Evolutionary conservation across 306 rosid species (phyloP).

Genomic region (Cucurbita argyrosperma): DNA sequence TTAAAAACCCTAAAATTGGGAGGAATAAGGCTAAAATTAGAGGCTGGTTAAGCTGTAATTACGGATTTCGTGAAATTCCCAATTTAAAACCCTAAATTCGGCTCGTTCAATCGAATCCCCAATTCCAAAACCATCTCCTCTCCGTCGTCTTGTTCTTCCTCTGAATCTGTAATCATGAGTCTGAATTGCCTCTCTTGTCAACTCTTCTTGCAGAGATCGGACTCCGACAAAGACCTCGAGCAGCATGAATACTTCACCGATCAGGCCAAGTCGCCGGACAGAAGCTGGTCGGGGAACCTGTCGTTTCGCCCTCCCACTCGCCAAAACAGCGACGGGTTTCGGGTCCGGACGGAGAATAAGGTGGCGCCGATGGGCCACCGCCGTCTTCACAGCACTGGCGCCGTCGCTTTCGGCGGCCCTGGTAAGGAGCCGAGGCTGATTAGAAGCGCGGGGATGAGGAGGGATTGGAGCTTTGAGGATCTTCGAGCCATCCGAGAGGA

Average conservation of each 20-base stretch:
- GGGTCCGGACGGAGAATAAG: slow-evolving; percentile 1
- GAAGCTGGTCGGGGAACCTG: slow-evolving; percentile 51
- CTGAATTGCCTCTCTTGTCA: slow-evolving; percentile 1
- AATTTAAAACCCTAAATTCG: background rate
- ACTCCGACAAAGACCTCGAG: slow-evolving; percentile 13
- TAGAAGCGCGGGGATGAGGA: slow-evolving; percentile 70
- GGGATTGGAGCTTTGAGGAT: slow-evolving; percentile 86
- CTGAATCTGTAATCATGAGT: background rate
- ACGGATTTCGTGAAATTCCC: background rate
- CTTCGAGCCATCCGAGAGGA: slow-evolving; percentile 9
- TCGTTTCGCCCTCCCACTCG: background rate
- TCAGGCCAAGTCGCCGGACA: background rate
- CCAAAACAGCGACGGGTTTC: background rate
- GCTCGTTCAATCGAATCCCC: background rate
- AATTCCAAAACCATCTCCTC: too few relatives aligned
- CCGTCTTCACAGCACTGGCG: slow-evolving; percentile 20
- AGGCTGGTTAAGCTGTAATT: background rate
- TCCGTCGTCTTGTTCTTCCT: background rate
- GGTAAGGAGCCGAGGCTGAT: slow-evolving; percentile 31
- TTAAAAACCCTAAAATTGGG: background rate
- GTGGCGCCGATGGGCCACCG: slow-evolving; percentile 6
- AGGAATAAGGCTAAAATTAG: background rate
- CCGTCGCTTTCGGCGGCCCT: slow-evolving; percentile 1
- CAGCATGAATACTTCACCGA: slow-evolving; percentile 9
- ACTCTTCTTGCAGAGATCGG: slow-evolving; percentile 26